Conservation (phyloP, 768 basidiomycete genomes). For the Coprinellus micaceus region DNA sequence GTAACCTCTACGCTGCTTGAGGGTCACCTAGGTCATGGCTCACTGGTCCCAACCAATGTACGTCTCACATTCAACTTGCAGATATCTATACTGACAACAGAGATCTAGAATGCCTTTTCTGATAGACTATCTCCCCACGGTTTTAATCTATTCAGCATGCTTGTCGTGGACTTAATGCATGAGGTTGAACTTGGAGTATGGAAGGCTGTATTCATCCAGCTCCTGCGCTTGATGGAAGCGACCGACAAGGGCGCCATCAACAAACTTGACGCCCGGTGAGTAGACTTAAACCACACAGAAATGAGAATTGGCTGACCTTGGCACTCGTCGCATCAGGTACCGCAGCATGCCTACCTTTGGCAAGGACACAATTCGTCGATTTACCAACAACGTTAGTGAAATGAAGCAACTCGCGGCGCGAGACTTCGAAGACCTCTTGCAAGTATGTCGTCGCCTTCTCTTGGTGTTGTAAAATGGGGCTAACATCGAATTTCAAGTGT, state of each 20-base stretch:
- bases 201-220: conserved; percentile 34
- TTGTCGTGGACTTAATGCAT: conserved; percentile 35
- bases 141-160: conserved; percentile 26
- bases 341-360: conserved; percentile 30
- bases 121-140: conserved; percentile 10
- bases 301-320: no score
- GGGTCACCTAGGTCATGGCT: neutral
- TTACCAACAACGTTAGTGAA: conserved; percentile 27
- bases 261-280: neutral
- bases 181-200: conserved; percentile 38
- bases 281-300: no score
- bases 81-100: no score
- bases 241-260: conserved; percentile 14
- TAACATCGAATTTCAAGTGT: conserved; percentile 20
- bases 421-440: conserved; percentile 38
- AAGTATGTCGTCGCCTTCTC: no score
- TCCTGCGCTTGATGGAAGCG: conserved; percentile 28
- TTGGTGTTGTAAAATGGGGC: no score
- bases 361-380: conserved; percentile 23
- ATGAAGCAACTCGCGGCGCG: conserved; percentile 32
- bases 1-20: neutral
- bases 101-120: conserved; percentile 36
- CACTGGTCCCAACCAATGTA: neutral
- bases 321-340: conserved; percentile 20
- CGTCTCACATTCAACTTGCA: conserved; percentile 3